phyloP scores from a whole-genome alignment of 2,329 filamentous ascomycete genomes.

The Ilyonectria sp. region DNA sequence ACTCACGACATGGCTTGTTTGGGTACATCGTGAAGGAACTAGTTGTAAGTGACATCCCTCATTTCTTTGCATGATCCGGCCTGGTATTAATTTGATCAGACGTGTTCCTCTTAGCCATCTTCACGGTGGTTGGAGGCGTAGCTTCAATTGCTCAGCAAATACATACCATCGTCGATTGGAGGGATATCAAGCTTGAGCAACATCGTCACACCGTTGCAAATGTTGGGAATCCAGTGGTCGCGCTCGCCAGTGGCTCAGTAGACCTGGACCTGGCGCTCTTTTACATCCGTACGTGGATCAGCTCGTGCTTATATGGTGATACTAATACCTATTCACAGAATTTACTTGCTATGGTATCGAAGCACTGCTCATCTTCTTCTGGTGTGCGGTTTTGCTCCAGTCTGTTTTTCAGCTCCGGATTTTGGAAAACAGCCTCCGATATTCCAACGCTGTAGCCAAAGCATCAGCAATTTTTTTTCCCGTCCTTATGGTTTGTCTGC shows the following conservation, averaged over 20 bases:
- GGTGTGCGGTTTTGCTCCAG: conserved; percentile 51
- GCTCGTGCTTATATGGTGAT: neutral
- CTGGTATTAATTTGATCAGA: conserved; percentile 48
- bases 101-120: conserved; percentile 57
- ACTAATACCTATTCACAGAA: conserved; percentile 51
- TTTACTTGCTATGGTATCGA: conserved; percentile 67
- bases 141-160: conserved; percentile 61
- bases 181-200: conserved; percentile 57
- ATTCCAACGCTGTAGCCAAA: conserved; percentile 24
- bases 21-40: conserved; percentile 56
- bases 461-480: conserved; percentile 22
- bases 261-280: conserved; percentile 61
- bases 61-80: neutral
- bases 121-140: conserved; percentile 54
- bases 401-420: conserved; percentile 24
- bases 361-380: conserved; percentile 61
- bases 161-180: conserved; percentile 58
- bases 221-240: conserved; percentile 57
- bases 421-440: conserved; percentile 17
- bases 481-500: conserved; percentile 9
- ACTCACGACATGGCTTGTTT: conserved; percentile 52
- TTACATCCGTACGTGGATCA: conserved; percentile 61
- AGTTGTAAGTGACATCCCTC: conserved; percentile 56
- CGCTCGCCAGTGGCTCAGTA: conserved; percentile 58
- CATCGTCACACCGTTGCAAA: conserved; percentile 54